Evolutionary conservation across 2,329 filamentous ascomycete species (phyloP).

Genomic region (Microdochium paspali): DNA sequence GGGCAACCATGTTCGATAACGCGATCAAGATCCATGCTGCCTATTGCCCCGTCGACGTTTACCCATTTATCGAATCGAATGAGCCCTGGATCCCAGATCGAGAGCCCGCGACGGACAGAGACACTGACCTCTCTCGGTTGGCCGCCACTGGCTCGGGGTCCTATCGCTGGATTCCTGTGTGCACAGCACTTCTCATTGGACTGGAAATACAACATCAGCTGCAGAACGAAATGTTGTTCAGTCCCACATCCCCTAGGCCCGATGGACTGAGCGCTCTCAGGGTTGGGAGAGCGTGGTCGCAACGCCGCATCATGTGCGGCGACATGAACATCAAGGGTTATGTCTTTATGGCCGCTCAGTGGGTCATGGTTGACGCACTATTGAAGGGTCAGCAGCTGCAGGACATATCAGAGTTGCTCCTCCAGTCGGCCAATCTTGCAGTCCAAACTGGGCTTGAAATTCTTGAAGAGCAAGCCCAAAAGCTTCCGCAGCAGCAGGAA

Average conservation of each 20-base stretch:
- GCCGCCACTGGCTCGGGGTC: slow-evolving; percentile 28
- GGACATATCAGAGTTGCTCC: slow-evolving; percentile 20
- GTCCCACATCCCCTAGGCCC: slow-evolving; percentile 20
- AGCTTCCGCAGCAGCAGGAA: neutral
- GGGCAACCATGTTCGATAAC: slow-evolving; percentile 36
- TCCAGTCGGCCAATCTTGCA: slow-evolving; percentile 8
- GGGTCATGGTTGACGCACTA: slow-evolving; percentile 30
- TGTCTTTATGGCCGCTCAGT: slow-evolving; percentile 22
- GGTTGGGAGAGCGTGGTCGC: slow-evolving; percentile 28
- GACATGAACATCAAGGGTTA: slow-evolving; percentile 48
- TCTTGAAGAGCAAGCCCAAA: neutral
- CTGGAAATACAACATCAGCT: slow-evolving; percentile 30
- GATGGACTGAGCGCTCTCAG: slow-evolving; percentile 32
- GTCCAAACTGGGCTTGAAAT: neutral
- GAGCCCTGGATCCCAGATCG: slow-evolving; percentile 1
- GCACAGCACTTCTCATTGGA: slow-evolving; percentile 25
- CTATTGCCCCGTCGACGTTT: slow-evolving; percentile 18
- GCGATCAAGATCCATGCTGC: slow-evolving; percentile 35
- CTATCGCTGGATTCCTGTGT: slow-evolving; percentile 23
- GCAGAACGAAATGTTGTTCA: slow-evolving; percentile 28
- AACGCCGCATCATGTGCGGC: slow-evolving; percentile 31
- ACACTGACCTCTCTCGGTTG: slow-evolving; percentile 26
- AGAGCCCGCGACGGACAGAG: slow-evolving; percentile 2
- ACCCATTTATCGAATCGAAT: slow-evolving; percentile 3
- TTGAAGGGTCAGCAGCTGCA: slow-evolving; percentile 22